Evolutionary conservation across 1,284 basidiomycete species (phyloP), one percentile per base, ranked within the genome.

Genomic region (Boletellus deceptivus): DNA sequence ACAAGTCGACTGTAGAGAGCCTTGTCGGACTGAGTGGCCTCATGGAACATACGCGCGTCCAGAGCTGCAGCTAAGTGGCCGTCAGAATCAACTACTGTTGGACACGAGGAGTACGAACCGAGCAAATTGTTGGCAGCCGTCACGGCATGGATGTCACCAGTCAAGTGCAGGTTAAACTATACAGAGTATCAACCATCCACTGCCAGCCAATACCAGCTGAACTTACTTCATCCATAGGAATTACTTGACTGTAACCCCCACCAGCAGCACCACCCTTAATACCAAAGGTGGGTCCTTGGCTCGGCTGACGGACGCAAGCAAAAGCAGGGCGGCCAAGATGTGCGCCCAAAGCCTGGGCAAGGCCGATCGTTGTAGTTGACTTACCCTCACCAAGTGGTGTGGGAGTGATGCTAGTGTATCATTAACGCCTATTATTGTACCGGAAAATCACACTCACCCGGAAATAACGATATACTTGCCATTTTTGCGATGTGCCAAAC

Each of bases 261-360:
- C 97, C 96, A 48, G 96, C 96, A 31, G 96, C 97, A 64, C 97
- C 97, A 62, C 96, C 96, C 75, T 99, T 99, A 79, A 99, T 98
- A 67, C 97, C 96, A 67, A 99, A 99, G 0, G 96, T 99, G 27
- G 96, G 96, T 16, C 97, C 96, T 71, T 99, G 96, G 71, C 93
- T 96, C 2, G 96, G 96, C 70, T 99, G 97, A 54, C 96, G 89
- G n/a, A 99, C 95, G 71, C 94, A 98, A 46, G 97, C 97, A 72
- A 98, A 99, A 10, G 93, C 83, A 16, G 91, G 87, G 58, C 96
- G 93, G 55, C 87, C 85, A 34, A 99, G 82, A 68, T 98, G 94
- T 43, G 95, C 96, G 52, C 94, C 94, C 55, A 99, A 82, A 25
- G 96, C 96, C 72, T 99, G 96, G 6, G 93, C 93, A 50, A 99